A percentile compares a stretch with the other conserved stretches of the same genome.
Conservation (phyloP, 2,329 filamentous ascomycete genomes). For the Beauveria scarabaeidicola region DNA sequence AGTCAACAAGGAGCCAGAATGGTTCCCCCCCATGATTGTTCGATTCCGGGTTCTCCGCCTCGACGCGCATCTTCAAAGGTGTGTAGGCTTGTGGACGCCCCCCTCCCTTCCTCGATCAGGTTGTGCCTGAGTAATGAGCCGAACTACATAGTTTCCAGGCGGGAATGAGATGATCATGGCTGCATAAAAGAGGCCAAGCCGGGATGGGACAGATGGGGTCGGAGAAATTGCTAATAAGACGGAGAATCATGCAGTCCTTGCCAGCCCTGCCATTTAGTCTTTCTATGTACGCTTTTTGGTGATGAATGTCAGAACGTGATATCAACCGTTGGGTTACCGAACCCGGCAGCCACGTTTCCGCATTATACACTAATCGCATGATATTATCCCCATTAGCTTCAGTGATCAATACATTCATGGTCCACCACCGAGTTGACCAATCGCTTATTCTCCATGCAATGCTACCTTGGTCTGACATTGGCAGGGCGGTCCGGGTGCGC, state of each 20-base stretch:
- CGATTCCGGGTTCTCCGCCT: neutral
- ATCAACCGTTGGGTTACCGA: neutral
- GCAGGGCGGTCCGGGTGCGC: neutral
- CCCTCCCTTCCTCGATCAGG: neutral
- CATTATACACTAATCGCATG: neutral
- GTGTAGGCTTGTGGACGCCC: neutral
- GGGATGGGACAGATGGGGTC: neutral
- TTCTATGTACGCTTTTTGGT: neutral
- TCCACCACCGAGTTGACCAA: neutral
- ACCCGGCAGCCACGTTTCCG: neutral
- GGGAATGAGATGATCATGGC: slow-evolving; percentile 1
- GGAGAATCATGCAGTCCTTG: neutral
- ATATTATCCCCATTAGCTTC: neutral
- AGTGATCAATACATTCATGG: neutral
- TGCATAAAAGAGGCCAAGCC: neutral
- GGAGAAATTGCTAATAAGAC: slow-evolving; percentile 5
- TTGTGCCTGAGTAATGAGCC: neutral
- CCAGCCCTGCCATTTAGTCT: neutral
- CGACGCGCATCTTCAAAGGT: neutral
- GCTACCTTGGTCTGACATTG: slow-evolving; percentile 7
- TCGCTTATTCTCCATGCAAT: slow-evolving; percentile 10
- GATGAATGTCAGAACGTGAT: neutral
- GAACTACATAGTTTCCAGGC: neutral
- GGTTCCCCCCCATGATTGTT: neutral
- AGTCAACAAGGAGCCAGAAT: neutral